phyloP scores from a whole-genome alignment of 306 rosid genomes.

The Inga leiocalycina region DNA sequence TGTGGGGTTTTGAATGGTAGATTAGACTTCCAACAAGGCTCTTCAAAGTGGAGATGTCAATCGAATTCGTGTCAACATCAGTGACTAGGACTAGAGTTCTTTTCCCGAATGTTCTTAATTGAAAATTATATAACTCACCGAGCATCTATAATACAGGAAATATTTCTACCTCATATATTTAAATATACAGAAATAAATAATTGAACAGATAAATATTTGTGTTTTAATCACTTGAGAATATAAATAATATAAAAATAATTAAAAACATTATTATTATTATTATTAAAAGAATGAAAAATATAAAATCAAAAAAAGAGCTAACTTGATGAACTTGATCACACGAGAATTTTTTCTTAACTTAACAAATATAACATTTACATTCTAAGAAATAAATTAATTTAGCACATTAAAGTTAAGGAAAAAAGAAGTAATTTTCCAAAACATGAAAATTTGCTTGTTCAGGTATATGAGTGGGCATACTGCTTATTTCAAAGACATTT shows the following conservation, averaged over 20 bases:
- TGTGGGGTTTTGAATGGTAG: not conserved
- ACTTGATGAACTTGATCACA: not conserved
- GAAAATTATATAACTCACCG: not conserved
- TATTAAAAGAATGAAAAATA: not conserved
- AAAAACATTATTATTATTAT: not conserved
- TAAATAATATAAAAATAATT: too few relatives aligned
- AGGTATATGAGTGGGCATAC: too few relatives aligned
- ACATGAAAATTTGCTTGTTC: not conserved
- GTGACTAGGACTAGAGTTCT: not conserved
- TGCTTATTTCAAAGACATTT: not conserved
- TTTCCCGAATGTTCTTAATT: not conserved
- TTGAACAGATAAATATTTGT: not conserved
- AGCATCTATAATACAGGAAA: not conserved
- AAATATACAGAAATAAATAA: not conserved
- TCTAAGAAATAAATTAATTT: not conserved
- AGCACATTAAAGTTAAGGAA: too few relatives aligned
- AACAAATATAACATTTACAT: too few relatives aligned
- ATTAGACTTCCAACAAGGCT: constrained; percentile 5
- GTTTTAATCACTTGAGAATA: too few relatives aligned
- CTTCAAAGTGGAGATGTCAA: not conserved
- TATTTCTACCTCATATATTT: not conserved
- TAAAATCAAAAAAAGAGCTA: not conserved
- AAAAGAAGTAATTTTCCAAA: not conserved
- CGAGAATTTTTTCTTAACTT: too few relatives aligned
- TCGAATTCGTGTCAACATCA: not conserved